Conservation (phyloP, 345 rosid species). For the Dimocarpus longan region DNA sequence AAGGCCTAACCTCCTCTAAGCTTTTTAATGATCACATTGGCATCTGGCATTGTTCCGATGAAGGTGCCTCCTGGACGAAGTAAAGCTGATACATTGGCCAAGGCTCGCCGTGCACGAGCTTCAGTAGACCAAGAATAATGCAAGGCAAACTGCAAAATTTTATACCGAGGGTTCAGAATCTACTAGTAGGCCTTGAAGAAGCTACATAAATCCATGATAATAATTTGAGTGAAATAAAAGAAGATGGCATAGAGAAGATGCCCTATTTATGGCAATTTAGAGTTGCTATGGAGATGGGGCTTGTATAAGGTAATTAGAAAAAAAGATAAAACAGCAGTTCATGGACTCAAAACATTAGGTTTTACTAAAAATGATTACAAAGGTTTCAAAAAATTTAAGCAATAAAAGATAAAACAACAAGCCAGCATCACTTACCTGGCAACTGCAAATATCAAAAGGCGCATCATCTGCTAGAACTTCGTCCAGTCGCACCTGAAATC, state of each 20-base stretch:
- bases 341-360: background rate
- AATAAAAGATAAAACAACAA: background rate
- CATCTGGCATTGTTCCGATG: slow-evolving; percentile 99
- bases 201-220: background rate
- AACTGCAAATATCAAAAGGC: slow-evolving; percentile 95
- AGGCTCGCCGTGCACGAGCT: slow-evolving; percentile 87
- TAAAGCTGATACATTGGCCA: slow-evolving; percentile 89
- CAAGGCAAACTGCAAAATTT: slow-evolving; percentile 79
- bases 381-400: background rate
- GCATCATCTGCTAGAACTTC: slow-evolving; percentile 88
- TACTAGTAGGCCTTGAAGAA: slow-evolving; percentile 18
- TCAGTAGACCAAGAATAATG: slow-evolving; percentile 98
- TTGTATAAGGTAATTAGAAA: background rate
- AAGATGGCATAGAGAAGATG: background rate
- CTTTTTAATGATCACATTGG: slow-evolving; percentile 85
- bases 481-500: slow-evolving; percentile 76
- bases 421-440: slow-evolving; percentile 63
- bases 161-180: slow-evolving; percentile 18
- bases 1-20: slow-evolving; percentile 73
- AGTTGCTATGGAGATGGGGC: background rate
- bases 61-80: slow-evolving; percentile 96
- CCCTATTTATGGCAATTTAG: background rate
- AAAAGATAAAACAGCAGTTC: background rate
- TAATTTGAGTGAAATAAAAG: background rate
- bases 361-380: background rate